A percentile compares a stretch with the other conserved stretches of the same genome.
Evolutionary conservation across 108 stramenopile genomes (phyloP).

Genomic region (Conticribra weissflogii): DNA sequence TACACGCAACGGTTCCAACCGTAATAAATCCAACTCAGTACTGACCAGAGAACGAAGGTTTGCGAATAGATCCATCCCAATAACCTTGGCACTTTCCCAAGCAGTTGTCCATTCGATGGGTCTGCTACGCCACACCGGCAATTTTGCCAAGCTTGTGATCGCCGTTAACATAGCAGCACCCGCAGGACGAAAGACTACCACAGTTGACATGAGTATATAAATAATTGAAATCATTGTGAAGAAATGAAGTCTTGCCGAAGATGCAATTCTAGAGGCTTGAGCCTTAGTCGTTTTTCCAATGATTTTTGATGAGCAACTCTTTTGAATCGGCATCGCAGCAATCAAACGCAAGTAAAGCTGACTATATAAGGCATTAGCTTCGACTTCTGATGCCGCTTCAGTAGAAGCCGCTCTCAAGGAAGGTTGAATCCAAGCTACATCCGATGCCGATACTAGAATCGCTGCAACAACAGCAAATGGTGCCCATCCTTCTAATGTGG

Average conservation of each 20-base stretch:
- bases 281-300: constrained; percentile 40
- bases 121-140: constrained; percentile 53
- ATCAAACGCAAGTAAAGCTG: constrained; percentile 77
- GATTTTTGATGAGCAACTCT: constrained; percentile 19
- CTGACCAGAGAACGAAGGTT: constrained; percentile 34
- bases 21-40: constrained; percentile 40
- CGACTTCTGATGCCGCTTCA: constrained; percentile 42
- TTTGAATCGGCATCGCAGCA: constrained; percentile 50
- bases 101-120: constrained; percentile 60
- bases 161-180: constrained; percentile 40
- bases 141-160: constrained; percentile 23
- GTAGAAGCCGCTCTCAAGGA: constrained; percentile 27
- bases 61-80: constrained; percentile 29
- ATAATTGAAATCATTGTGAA: constrained; percentile 55
- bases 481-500: constrained; percentile 56
- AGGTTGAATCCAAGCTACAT: constrained; percentile 43
- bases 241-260: constrained; percentile 60
- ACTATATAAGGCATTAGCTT: constrained; percentile 59
- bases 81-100: constrained; percentile 8
- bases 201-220: constrained; percentile 60
- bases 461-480: constrained; percentile 62
- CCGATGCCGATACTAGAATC: constrained; percentile 44
- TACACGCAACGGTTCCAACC: constrained; percentile 59
- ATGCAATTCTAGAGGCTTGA: constrained; percentile 54
- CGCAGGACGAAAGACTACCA: constrained; percentile 61